phyloP scores from a whole-genome alignment of 352 stramenopile genomes.

The Globisporangium emineosum region DNA sequence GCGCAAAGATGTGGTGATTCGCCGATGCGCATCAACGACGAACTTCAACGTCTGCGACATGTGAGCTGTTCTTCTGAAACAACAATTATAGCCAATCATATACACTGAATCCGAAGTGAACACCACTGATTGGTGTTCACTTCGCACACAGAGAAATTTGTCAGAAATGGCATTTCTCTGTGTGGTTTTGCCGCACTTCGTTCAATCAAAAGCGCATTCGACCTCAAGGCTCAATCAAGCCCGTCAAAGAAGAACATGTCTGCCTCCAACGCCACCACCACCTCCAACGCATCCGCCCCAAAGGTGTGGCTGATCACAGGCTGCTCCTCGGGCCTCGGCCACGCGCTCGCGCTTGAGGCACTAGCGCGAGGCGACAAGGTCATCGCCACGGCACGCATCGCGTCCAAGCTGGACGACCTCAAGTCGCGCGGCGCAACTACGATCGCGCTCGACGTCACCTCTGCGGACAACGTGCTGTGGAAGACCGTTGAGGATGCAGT shows the following conservation, averaged over 20 bases:
- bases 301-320: conserved; percentile 59
- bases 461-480: conserved; percentile 26
- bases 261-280: background rate
- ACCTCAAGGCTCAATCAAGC: background rate
- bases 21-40: conserved; percentile 8
- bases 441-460: conserved; percentile 43
- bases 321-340: conserved; percentile 47
- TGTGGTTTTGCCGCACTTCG: no score
- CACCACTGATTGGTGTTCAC: background rate
- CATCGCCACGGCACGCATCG: conserved; percentile 43
- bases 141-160: background rate
- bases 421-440: conserved; percentile 23
- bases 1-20: conserved; percentile 1
- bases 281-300: conserved; percentile 1
- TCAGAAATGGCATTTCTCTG: background rate
- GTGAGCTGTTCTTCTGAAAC: background rate
- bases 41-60: conserved; percentile 10
- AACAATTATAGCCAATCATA: no score
- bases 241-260: background rate
- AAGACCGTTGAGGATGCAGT: conserved; percentile 30
- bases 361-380: conserved; percentile 44
- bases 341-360: conserved; percentile 37
- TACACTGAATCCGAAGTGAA: no score
- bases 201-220: background rate
- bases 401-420: conserved; percentile 33